Evolutionary conservation across 495 filamentous ascomycete genomes (phyloP).

Genomic region (Tuber umbilicatum): DNA sequence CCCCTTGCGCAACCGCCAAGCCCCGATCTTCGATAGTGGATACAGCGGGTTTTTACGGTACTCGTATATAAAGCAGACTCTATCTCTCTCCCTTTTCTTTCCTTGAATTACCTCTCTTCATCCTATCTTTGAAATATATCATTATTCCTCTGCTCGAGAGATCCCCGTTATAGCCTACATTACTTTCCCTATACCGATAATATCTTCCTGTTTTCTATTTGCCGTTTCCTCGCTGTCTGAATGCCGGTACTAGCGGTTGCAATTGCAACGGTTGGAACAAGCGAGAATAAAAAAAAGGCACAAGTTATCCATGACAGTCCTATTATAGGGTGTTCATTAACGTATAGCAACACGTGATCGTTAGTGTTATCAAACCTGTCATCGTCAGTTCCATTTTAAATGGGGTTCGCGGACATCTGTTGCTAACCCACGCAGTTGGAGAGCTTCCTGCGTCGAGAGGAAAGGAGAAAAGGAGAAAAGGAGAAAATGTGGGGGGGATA

Average conservation of each 20-base stretch:
- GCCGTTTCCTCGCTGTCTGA: not conserved
- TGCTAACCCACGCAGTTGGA: not conserved
- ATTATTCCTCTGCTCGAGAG: not conserved
- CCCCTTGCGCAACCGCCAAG: too few relatives aligned
- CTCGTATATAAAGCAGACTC: slow-evolving; percentile 12
- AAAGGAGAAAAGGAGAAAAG: not conserved
- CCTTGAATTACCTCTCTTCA: slow-evolving; percentile 7
- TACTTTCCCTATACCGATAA: not conserved
- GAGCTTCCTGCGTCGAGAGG: not conserved
- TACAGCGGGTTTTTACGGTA: too few relatives aligned
- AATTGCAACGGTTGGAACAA: not conserved
- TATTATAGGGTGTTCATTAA: slow-evolving; percentile 26
- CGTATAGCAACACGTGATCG: slow-evolving; percentile 34
- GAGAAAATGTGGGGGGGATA: not conserved
- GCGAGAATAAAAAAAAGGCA: not conserved
- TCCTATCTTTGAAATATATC: slow-evolving; percentile 3
- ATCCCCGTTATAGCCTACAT: not conserved
- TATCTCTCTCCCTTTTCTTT: not conserved
- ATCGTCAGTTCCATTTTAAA: slow-evolving; percentile 25
- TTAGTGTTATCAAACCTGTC: slow-evolving; percentile 37
- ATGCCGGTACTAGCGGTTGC: too few relatives aligned
- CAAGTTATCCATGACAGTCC: not conserved
- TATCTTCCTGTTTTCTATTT: not conserved
- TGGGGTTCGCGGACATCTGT: not conserved
- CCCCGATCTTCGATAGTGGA: too few relatives aligned